A percentile compares a stretch with the other conserved stretches of the same genome.
phyloP scores from a whole-genome alignment of 148 eudicot genomes.

The Diospyros kaki region DNA sequence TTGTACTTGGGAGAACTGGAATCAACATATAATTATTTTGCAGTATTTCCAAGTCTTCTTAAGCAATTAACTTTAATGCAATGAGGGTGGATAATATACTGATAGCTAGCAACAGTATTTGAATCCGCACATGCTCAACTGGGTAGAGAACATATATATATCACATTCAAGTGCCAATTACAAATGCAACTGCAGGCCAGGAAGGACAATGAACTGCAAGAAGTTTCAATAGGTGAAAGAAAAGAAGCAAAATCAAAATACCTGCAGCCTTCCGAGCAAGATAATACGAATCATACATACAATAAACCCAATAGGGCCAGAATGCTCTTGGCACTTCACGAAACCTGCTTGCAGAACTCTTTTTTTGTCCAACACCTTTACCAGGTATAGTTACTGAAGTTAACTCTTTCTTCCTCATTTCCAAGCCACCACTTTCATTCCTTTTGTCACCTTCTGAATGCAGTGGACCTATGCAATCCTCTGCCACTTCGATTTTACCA shows the following conservation, averaged over 20 bases:
- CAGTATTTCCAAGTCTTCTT: background rate
- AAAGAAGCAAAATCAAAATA: conserved; percentile 17
- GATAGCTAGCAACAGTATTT: background rate
- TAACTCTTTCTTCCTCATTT: conserved; percentile 18
- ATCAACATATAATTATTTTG: background rate
- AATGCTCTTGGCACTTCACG: conserved; percentile 66
- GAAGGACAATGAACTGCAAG: background rate
- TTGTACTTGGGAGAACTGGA: background rate
- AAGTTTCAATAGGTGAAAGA: background rate
- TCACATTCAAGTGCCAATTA: background rate
- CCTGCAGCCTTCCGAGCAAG: conserved; percentile 88
- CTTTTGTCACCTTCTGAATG: conserved; percentile 21
- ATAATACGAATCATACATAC: conserved; percentile 75
- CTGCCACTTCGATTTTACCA: conserved; percentile 36
- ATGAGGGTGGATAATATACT: background rate
- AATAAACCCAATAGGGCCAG: conserved; percentile 92
- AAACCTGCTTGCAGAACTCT: conserved; percentile 31
- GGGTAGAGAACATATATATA: background rate
- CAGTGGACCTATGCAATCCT: conserved; percentile 22
- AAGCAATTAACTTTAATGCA: background rate
- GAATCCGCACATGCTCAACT: background rate
- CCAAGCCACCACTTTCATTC: conserved; percentile 25
- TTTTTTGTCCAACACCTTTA: conserved; percentile 27
- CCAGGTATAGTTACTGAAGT: conserved; percentile 17
- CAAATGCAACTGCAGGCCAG: background rate